Conservation (phyloP, 768 basidiomycete species). For the Kwoniella shandongensis region DNA sequence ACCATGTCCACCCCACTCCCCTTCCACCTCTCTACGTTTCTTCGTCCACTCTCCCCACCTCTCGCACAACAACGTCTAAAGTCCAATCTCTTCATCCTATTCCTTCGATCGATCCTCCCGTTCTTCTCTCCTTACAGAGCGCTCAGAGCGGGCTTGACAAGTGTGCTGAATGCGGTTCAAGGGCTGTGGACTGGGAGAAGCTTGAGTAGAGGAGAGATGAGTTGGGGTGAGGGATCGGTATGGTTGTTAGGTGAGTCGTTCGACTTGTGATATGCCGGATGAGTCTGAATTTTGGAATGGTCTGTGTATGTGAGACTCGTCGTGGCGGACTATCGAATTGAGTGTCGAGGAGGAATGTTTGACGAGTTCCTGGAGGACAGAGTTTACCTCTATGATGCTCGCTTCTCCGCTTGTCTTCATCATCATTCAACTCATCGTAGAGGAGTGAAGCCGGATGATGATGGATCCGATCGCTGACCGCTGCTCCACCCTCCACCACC, state of each 20-base stretch:
- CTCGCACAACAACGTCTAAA: constrained; percentile 35
- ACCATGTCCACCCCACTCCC: constrained; percentile 6
- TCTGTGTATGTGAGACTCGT: no score
- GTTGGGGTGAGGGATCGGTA: constrained; percentile 15
- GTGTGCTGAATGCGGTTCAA: constrained; percentile 21
- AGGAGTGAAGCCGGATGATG: no score
- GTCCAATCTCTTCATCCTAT: constrained; percentile 37
- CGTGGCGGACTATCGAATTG: no score
- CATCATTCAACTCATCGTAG: no score
- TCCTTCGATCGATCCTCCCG: constrained; percentile 17
- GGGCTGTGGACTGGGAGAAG: constrained; percentile 6
- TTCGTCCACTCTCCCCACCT: constrained; percentile 20
- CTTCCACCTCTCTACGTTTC: constrained; percentile 10
- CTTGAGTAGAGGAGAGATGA: constrained; percentile 9
- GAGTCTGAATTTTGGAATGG: no score
- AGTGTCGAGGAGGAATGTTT: neutral
- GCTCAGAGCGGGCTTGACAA: constrained; percentile 22
- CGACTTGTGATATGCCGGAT: no score
- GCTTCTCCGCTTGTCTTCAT: constrained; percentile 3
- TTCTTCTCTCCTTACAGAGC: constrained; percentile 37
- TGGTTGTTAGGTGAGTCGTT: constrained; percentile 27
- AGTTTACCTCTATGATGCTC: neutral
- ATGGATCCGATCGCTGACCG: no score
- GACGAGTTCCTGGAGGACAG: neutral
- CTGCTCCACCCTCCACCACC: no score